Conservation (phyloP, 257 asterid species). For the Solanum megistacrolobum region DNA sequence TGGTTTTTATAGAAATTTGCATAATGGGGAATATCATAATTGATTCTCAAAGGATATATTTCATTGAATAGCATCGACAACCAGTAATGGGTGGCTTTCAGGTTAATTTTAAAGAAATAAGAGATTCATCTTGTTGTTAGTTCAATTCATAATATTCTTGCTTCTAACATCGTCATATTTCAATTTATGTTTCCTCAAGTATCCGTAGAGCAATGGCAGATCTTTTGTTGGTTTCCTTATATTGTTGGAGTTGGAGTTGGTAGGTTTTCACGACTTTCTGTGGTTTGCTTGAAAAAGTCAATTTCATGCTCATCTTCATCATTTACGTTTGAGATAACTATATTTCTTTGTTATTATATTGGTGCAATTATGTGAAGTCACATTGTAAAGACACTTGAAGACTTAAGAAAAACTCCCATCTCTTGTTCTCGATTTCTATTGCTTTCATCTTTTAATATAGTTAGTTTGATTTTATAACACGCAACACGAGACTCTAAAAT, state of each 20-base stretch:
- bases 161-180: background rate
- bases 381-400: no score
- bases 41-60: background rate
- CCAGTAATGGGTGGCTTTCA: background rate
- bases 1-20: background rate
- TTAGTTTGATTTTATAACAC: no score
- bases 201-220: background rate
- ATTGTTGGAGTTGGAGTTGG: background rate
- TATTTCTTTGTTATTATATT: no score
- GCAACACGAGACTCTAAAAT: background rate
- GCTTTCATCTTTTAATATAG: no score
- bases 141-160: background rate
- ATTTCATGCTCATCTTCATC: background rate
- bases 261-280: background rate
- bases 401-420: no score
- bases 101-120: background rate
- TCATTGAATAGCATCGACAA: background rate
- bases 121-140: background rate
- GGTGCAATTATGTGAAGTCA: no score
- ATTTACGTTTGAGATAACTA: no score
- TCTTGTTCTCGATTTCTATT: no score
- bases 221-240: background rate
- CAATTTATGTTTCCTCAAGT: background rate
- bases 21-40: background rate
- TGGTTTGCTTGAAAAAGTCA: background rate